These are phyloP conservation scores for Chlorokybus atmophyticus DNA, from an alignment of 139 green algal genomes.

Conservation along the genomic window DNA sequence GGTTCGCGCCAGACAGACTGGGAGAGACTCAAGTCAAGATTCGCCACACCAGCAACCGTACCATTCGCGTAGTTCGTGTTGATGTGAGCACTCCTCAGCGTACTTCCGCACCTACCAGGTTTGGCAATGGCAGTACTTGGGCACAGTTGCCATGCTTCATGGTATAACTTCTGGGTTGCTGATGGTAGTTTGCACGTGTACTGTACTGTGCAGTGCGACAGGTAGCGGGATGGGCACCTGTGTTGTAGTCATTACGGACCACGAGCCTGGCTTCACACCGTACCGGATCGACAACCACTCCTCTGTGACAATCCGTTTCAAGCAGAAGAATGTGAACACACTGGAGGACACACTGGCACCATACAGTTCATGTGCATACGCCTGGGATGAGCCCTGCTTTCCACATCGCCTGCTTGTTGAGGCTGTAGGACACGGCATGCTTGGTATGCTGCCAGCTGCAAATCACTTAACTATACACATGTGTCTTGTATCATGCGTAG, in stretches of 20 bases:
- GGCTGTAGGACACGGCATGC: not conserved
- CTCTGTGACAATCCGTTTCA: constrained; percentile 10
- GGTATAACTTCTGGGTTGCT: no score
- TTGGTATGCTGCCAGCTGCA: no score
- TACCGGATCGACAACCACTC: constrained; percentile 34
- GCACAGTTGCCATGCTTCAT: no score
- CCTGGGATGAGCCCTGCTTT: constrained; percentile 27
- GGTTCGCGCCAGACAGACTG: constrained; percentile 19
- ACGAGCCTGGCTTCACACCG: constrained; percentile 23
- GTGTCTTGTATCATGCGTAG: not conserved
- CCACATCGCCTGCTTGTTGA: constrained; percentile 21
- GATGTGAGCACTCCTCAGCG: constrained; percentile 19
- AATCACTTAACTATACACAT: no score
- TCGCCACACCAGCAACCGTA: not conserved
- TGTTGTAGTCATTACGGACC: constrained; percentile 18
- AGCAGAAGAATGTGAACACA: constrained; percentile 18
- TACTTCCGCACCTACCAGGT: not conserved
- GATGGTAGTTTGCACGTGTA: no score
- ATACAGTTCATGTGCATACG: constrained; percentile 20
- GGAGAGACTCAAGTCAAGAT: constrained; percentile 30
- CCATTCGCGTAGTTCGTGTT: constrained; percentile 15
- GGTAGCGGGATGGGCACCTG: constrained; percentile 14
- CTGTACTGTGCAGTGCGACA: not conserved
- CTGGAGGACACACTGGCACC: constrained; percentile 14
- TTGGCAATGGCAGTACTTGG: not conserved